phyloP scores from a whole-genome alignment of 2,329 filamentous ascomycete genomes.

The Arthroderma sp. region DNA sequence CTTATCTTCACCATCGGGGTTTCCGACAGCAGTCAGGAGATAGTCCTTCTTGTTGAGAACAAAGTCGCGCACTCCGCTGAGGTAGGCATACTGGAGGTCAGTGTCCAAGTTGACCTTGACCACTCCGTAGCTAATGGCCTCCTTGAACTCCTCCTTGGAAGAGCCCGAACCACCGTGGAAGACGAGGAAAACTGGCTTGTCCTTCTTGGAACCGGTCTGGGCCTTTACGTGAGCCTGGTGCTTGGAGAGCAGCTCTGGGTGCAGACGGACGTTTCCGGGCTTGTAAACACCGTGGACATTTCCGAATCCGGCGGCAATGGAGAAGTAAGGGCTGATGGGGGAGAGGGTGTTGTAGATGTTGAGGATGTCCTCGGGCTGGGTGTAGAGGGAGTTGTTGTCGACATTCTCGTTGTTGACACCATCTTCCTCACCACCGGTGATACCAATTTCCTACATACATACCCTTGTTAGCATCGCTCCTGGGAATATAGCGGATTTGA shows the following conservation, averaged over 20 bases:
- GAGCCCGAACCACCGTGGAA: conserved; percentile 98
- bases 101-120: conserved; percentile 99
- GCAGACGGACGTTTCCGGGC: conserved; percentile 91
- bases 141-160: conserved; percentile 74
- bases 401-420: conserved; percentile 98
- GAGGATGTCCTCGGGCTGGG: conserved; percentile 92
- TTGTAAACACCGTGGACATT: conserved; percentile 99
- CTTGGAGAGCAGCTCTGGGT: conserved; percentile 90
- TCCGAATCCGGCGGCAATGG: conserved; percentile 93
- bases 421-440: conserved; percentile 95
- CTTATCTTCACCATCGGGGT: conserved; percentile 92
- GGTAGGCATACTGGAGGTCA: conserved; percentile 92
- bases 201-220: conserved; percentile 55
- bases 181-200: conserved; percentile 97
- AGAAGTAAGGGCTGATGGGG: conserved; percentile 89
- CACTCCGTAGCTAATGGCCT: conserved; percentile 84
- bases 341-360: conserved; percentile 77
- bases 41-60: conserved; percentile 92
- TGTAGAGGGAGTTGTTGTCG: conserved; percentile 95
- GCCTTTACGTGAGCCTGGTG: conserved; percentile 87
- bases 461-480: background rate
- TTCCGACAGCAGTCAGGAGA: conserved; percentile 72
- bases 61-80: conserved; percentile 86
- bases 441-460: conserved; percentile 56
- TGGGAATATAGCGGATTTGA: no score